These are phyloP conservation scores for Alectoria sarmentosa DNA, from an alignment of 495 filamentous ascomycete species.

Conservation along the genomic window DNA sequence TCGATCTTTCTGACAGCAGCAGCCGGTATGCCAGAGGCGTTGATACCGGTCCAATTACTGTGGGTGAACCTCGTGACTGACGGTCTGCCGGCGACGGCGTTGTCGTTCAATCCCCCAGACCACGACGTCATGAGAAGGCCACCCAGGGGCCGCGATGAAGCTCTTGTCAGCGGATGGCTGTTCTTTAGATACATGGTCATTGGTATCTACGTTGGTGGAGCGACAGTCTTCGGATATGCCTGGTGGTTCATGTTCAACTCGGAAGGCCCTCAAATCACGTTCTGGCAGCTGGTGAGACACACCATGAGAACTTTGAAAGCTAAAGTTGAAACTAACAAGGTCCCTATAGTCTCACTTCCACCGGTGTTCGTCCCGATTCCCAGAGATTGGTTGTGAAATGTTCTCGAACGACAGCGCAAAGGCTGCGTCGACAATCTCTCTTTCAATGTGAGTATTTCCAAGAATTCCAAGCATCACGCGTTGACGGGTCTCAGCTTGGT, in stretches of 20 bases:
- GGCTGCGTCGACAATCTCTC: conserved; percentile 89
- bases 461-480: neutral
- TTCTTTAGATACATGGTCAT: conserved; percentile 98
- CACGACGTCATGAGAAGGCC: conserved; percentile 93
- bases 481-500: conserved; percentile 55
- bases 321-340: conserved; percentile 16
- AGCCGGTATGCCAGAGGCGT: conserved; percentile 93
- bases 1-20: conserved; percentile 99
- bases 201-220: conserved; percentile 87
- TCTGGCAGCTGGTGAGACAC: conserved; percentile 71
- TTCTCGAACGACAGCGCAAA: conserved; percentile 85
- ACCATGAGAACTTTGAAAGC: neutral
- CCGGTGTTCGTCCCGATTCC: conserved; percentile 76
- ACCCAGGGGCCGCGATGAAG: conserved; percentile 85
- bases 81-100: conserved; percentile 89
- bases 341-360: conserved; percentile 73
- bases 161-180: conserved; percentile 87
- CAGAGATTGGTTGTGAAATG: conserved; percentile 90
- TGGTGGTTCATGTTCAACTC: conserved; percentile 99
- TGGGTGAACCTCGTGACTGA: conserved; percentile 99
- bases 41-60: conserved; percentile 94
- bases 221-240: conserved; percentile 94
- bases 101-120: conserved; percentile 96
- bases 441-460: conserved; percentile 50
- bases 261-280: conserved; percentile 85